A percentile compares a stretch with the other conserved stretches of the same genome.
Evolutionary conservation across 1,284 basidiomycete genomes (phyloP).

Genomic region (Schizopora paradoxa): DNA sequence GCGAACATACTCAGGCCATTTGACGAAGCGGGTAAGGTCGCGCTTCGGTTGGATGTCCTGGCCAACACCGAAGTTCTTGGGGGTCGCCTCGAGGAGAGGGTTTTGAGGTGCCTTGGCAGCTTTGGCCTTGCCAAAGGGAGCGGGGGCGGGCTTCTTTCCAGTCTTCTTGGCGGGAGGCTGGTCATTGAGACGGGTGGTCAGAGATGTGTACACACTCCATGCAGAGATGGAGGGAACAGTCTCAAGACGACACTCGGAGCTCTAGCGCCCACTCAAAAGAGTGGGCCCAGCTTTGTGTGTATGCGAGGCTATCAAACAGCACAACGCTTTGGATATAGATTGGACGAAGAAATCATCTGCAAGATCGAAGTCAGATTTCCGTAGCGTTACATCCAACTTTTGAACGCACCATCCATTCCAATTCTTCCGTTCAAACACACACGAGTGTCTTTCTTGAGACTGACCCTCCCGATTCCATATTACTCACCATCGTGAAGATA

Average conservation of each 20-base stretch:
- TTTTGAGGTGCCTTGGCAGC: slow-evolving; percentile 80
- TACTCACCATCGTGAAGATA: no score
- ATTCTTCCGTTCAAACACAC: no score
- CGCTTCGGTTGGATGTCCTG: slow-evolving; percentile 90
- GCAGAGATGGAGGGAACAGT: slow-evolving; percentile 22
- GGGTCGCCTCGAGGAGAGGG: slow-evolving; percentile 89
- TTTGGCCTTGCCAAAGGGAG: slow-evolving; percentile 73
- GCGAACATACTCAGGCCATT: slow-evolving; percentile 99
- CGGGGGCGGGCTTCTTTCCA: slow-evolving; percentile 75
- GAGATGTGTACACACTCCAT: slow-evolving; percentile 35
- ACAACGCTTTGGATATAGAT: slow-evolving; percentile 24
- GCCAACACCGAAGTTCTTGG: slow-evolving; percentile 95
- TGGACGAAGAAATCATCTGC: slow-evolving; percentile 1
- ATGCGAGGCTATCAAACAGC: no score
- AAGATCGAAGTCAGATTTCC: no score
- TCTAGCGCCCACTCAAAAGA: slow-evolving; percentile 45
- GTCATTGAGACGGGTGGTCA: slow-evolving; percentile 84
- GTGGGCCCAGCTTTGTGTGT: slow-evolving; percentile 30
- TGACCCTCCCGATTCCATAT: no score
- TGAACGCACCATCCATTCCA: no score
- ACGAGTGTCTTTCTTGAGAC: no score
- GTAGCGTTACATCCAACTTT: no score
- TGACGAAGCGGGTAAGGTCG: slow-evolving; percentile 97
- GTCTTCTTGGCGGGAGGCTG: slow-evolving; percentile 71
- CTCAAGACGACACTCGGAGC: slow-evolving; percentile 59